Evolutionary conservation across 2,329 filamentous ascomycete species (phyloP).

Genomic region (Neurospora sp.): DNA sequence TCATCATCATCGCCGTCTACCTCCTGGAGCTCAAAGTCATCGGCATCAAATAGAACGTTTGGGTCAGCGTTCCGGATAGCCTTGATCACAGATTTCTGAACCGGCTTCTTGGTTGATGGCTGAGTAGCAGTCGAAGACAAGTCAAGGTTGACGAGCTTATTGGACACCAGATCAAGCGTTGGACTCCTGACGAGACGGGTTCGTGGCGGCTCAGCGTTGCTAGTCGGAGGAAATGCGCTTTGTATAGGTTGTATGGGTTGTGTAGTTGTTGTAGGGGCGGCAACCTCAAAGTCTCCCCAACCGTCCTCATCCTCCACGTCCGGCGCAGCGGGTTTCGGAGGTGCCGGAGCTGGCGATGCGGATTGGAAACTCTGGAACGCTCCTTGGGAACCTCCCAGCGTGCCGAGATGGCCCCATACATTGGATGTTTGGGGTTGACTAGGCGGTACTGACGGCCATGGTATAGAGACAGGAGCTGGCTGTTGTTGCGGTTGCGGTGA

Average conservation of each 20-base stretch:
- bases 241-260: not conserved
- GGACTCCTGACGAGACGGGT: constrained; percentile 34
- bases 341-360: not conserved
- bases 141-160: constrained; percentile 36
- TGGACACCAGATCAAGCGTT: constrained; percentile 44
- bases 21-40: constrained; percentile 39
- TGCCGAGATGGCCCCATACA: constrained; percentile 17
- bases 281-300: constrained; percentile 60
- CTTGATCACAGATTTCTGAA: constrained; percentile 13
- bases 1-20: constrained; percentile 25
- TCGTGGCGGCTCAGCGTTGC: constrained; percentile 10
- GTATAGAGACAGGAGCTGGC: constrained; percentile 9
- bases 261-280: constrained; percentile 23
- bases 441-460: constrained; percentile 6
- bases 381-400: constrained; percentile 6
- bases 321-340: constrained; percentile 11
- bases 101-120: constrained; percentile 12
- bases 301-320: constrained; percentile 48
- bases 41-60: constrained; percentile 59
- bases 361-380: constrained; percentile 3
- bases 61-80: constrained; percentile 27
- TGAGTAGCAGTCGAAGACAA: constrained; percentile 12
- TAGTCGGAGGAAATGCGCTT: constrained; percentile 11
- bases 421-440: constrained; percentile 7
- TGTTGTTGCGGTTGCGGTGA: constrained; percentile 9